Evolutionary conservation across 768 basidiomycete genomes (phyloP).

Genomic region (Hypholoma fasciculare): DNA sequence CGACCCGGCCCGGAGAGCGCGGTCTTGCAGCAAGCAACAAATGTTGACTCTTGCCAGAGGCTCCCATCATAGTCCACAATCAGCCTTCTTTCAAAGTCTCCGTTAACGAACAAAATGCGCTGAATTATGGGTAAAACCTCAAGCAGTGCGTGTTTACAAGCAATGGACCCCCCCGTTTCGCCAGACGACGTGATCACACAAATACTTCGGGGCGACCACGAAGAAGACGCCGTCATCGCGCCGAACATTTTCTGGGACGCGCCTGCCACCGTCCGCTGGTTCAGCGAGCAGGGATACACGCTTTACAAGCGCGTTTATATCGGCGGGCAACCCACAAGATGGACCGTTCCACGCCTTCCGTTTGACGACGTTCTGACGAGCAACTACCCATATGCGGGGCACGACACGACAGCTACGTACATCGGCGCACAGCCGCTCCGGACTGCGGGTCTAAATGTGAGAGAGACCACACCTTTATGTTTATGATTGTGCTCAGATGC

Average conservation of each 20-base stretch:
- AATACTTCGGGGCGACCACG: neutral
- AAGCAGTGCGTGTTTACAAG: no score
- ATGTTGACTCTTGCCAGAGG: no score
- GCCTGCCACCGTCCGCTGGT: slow-evolving; percentile 1
- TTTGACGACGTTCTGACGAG: neutral
- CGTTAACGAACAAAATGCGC: no score
- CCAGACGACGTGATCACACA: no score
- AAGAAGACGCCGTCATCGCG: neutral
- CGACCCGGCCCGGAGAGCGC: no score
- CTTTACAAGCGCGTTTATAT: slow-evolving; percentile 2
- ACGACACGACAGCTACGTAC: neutral
- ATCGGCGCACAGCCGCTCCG: neutral
- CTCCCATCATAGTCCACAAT: no score
- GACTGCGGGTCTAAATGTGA: neutral
- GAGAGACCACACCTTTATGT: neutral
- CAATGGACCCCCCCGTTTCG: no score
- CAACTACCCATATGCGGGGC: slow-evolving; percentile 7
- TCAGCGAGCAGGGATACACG: slow-evolving; percentile 10
- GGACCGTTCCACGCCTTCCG: neutral
- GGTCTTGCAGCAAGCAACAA: no score
- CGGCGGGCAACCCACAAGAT: neutral
- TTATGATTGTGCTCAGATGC: no score
- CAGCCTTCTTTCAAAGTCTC: no score
- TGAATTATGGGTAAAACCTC: no score
- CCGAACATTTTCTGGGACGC: slow-evolving; percentile 3